Evolutionary conservation across 164 flowering plant species (phyloP).

Genomic region (Hamamelis virginiana): DNA sequence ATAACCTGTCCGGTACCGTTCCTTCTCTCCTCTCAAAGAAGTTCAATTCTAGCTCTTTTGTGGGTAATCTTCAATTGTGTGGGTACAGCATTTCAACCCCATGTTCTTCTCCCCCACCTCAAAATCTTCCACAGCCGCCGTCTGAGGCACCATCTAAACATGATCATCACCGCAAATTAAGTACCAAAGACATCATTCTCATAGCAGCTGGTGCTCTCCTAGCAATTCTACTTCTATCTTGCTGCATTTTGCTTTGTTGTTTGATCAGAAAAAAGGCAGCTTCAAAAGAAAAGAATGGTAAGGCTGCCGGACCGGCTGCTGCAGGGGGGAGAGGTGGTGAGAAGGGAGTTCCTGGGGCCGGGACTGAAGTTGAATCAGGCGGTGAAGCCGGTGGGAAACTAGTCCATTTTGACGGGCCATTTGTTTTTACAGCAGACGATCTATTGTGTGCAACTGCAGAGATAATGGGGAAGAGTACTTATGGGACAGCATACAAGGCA

Average conservation of each 20-base stretch:
- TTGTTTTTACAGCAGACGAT: constrained; percentile 90
- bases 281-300: constrained; percentile 30
- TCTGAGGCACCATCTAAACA: constrained; percentile 12
- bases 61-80: constrained; percentile 82
- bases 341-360: constrained; percentile 35
- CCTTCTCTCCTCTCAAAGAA: constrained; percentile 50
- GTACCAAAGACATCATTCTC: constrained; percentile 71
- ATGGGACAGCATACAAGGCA: constrained; percentile 92
- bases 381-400: constrained; percentile 84
- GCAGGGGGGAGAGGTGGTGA: constrained; percentile 30
- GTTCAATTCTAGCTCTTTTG: constrained; percentile 82
- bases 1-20: constrained; percentile 84
- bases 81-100: constrained; percentile 63
- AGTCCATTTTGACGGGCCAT: constrained; percentile 91
- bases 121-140: constrained; percentile 30
- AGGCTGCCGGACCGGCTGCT: constrained; percentile 17
- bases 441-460: constrained; percentile 94
- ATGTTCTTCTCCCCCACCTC: constrained; percentile 55
- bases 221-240: constrained; percentile 47
- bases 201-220: constrained; percentile 70
- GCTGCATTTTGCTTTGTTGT: constrained; percentile 67
- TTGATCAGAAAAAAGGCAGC: constrained; percentile 56
- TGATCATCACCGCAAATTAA: constrained; percentile 38
- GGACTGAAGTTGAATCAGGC: constrained; percentile 51
- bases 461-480: constrained; percentile 92